Evolutionary conservation across 495 filamentous ascomycete genomes (phyloP).

Genomic region (Pyronema domesticum): DNA sequence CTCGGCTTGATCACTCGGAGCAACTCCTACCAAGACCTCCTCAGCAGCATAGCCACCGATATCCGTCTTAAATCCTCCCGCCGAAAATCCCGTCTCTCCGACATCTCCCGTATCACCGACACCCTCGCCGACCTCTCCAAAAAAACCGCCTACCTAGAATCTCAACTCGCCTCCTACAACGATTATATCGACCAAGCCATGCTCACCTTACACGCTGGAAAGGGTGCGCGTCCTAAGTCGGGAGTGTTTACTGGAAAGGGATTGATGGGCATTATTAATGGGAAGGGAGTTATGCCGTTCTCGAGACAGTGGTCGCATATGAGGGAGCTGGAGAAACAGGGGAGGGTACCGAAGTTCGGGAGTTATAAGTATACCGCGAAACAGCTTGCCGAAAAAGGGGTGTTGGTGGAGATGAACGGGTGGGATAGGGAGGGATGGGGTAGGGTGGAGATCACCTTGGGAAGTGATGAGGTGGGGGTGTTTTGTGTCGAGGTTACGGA

Average conservation of each 20-base stretch:
- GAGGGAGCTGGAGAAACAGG: slow-evolving; percentile 74
- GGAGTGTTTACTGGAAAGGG: no score
- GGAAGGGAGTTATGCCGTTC: slow-evolving; percentile 79
- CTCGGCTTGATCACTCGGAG: slow-evolving; percentile 71
- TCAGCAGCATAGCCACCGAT: slow-evolving; percentile 91
- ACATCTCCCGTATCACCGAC: slow-evolving; percentile 70
- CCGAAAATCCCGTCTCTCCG: slow-evolving; percentile 71
- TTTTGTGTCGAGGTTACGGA: slow-evolving; percentile 84
- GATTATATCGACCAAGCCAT: slow-evolving; percentile 98
- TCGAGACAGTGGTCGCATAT: slow-evolving; percentile 98
- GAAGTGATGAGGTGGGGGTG: slow-evolving; percentile 81
- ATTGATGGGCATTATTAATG: no score
- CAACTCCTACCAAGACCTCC: slow-evolving; percentile 88
- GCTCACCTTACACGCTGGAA: slow-evolving; percentile 95
- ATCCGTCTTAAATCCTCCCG: slow-evolving; percentile 93
- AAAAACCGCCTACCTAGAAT: slow-evolving; percentile 81
- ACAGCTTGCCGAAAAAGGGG: slow-evolving; percentile 78
- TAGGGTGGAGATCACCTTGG: slow-evolving; percentile 82
- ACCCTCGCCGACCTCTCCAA: slow-evolving; percentile 74
- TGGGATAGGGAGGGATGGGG: slow-evolving; percentile 76
- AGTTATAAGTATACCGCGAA: slow-evolving; percentile 91
- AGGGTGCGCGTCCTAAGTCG: slow-evolving; percentile 53
- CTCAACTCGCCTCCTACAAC: slow-evolving; percentile 91
- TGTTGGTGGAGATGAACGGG: slow-evolving; percentile 74
- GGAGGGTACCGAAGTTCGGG: slow-evolving; percentile 88